phyloP scores from a whole-genome alignment of 805 yeast species.

The Nematodospora valgi region DNA sequence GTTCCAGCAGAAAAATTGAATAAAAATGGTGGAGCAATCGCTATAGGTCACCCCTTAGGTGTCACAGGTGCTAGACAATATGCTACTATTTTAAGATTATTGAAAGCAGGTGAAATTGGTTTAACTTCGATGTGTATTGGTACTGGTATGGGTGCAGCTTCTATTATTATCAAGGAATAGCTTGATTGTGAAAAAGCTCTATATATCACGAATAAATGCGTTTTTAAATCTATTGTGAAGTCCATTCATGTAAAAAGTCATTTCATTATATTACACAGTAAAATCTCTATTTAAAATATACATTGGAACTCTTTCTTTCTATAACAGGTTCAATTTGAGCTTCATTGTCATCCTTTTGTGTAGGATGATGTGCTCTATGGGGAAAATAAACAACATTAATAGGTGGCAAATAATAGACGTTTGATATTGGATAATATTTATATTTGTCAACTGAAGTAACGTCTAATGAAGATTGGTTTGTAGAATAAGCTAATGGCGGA shows the following conservation, averaged over 20 bases:
- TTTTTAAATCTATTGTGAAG: too few species aligned
- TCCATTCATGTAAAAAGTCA: too few species aligned
- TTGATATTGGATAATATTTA: conserved; percentile 49
- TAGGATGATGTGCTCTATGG: conserved; percentile 46
- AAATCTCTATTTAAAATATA: conserved; percentile 3
- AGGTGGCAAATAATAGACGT: conserved; percentile 51
- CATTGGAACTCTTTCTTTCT: conserved; percentile 3
- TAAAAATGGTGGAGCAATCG: conserved; percentile 96
- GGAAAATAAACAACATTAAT: conserved; percentile 55
- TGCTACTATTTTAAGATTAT: conserved; percentile 81
- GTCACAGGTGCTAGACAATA: conserved; percentile 81
- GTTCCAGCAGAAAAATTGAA: conserved; percentile 64
- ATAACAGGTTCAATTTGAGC: conserved; percentile 1
- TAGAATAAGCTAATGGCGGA: conserved; percentile 13
- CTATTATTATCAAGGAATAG: conserved; percentile 78
- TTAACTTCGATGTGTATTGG: conserved; percentile 97
- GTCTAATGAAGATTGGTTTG: conserved; percentile 10
- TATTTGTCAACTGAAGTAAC: conserved; percentile 22
- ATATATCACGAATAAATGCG: too few species aligned
- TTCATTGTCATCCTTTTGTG: conserved; percentile 10
- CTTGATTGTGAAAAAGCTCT: too few species aligned
- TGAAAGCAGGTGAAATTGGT: conserved; percentile 78
- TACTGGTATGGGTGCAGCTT: conserved; percentile 98
- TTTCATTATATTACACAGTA: too few species aligned
- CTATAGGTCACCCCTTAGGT: conserved; percentile 84